phyloP scores from a whole-genome alignment of 31 red algal genomes.

The Endocladia muricata region DNA sequence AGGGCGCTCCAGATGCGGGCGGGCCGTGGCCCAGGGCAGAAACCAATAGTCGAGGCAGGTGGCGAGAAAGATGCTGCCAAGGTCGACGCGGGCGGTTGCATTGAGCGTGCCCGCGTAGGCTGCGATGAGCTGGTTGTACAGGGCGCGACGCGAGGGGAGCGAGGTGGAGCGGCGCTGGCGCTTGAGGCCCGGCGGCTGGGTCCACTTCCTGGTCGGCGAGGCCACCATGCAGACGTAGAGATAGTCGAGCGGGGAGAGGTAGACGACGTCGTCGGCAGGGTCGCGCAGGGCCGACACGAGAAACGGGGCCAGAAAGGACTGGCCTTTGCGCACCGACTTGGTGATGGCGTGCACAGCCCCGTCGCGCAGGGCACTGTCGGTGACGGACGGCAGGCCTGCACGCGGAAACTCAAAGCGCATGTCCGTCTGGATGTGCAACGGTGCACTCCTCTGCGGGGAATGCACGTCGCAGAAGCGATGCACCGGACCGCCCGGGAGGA shows the following conservation, averaged over 20 bases:
- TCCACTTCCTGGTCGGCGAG: constrained; percentile 44
- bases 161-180: constrained; percentile 37
- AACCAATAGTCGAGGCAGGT: constrained; percentile 46
- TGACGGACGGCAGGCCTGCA: constrained; percentile 19
- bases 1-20: neutral
- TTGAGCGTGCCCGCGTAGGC: constrained; percentile 16
- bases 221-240: constrained; percentile 59
- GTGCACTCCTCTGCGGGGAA: constrained; percentile 1
- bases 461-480: constrained; percentile 48
- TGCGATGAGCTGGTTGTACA: constrained; percentile 44
- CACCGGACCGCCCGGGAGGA: constrained; percentile 54
- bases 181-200: constrained; percentile 1
- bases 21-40: constrained; percentile 35
- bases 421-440: constrained; percentile 15
- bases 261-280: constrained; percentile 27
- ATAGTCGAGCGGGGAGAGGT: constrained; percentile 44
- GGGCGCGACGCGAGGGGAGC: constrained; percentile 38
- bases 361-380: constrained; percentile 1
- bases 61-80: constrained; percentile 27
- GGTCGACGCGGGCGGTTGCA: neutral
- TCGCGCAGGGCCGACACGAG: constrained; percentile 13
- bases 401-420: constrained; percentile 62
- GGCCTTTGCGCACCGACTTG: neutral
- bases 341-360: neutral
- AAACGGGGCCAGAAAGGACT: constrained; percentile 34